Evolutionary conservation across 139 green algal species (phyloP), one percentile per base, ranked within the genome.

Genomic region (Microglena sp.): DNA sequence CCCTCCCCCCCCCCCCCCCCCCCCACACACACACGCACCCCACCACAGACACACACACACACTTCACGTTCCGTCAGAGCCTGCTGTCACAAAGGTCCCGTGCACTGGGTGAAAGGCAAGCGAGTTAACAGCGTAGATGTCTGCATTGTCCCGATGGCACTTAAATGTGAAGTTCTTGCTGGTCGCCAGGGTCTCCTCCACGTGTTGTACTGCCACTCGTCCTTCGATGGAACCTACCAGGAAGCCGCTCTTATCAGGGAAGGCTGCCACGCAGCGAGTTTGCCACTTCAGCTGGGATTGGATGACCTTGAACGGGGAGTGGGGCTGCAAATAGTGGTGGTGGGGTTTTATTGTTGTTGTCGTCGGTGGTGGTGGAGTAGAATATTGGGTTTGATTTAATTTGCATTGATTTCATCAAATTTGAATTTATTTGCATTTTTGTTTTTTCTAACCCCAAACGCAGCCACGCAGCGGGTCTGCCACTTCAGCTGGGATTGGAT

Each of bases 91-190:
- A 78, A 98, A 98, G 0, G 92, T 97, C 53, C 86, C 85, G 70
- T 84, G 84, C 31, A 33, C 4, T 1, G 92, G 90, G 77, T 98
- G 92, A 67, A 98, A 98, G 43, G 65, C 55, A 35, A 98, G 95
- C 33, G 75, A 73, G 80, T 98, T 98, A 46, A 98, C 93, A 0
- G 93, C 76, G 71, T 92, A 98, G 62, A 98, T 91, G 68, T 98
- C 92, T 22, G 71, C 77, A 36, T 55, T 33, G 0, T 71, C 68
- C 22, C 89, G 74, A 68, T 97, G 91, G 79, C 91, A 97, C 73
- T 96, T 92, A 70, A 87, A 88, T 3, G 84, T 90, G 72, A 82
- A 82, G 74, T 81, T 81, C 55, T 77, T 78, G 7, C 54, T 58
- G 35, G 60, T 7, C 18, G 22, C 11, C 11, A 15, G 40, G 40